Evolutionary conservation across 495 filamentous ascomycete species (phyloP), one percentile per base, ranked within the genome.

Genomic region (Xylaria telfairii): DNA sequence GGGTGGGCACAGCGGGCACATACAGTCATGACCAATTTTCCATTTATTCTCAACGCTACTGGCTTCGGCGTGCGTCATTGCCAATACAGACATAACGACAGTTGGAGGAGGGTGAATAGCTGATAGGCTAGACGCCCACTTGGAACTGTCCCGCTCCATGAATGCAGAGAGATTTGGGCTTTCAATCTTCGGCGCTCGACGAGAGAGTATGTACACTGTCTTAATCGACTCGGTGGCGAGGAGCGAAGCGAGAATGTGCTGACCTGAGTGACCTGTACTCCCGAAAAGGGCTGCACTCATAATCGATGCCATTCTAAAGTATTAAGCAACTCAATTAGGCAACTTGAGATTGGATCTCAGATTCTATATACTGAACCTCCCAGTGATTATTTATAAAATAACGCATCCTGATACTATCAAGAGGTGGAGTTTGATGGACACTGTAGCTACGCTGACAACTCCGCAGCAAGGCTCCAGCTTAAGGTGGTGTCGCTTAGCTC

Each of bases 101-200:
- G 30, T 17, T 17, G 26, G 51, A 30, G 51, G 51, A 30, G 51
- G 51, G 12, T 30, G 51, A 19, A 54, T 54, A 5, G 26, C 26
- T 13, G 28, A 54, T 19, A 32, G 17, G 13, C 51, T 30, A 4
- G 24, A 30, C 15, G 28, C 51, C 26, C 51, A 54, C 28, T 30
- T 54, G 12, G 51, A 54, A 17, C 10, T 17, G 28, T 54, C 51
- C 0, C 51, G 51, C 28, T 54, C 51, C 3, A 54, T 17, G 15
- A 54, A 34, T 19, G 17, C 34, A 68, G 30, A 24, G 21, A 26
- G 65, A n/a, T 24, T 37, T 42, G 49, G 51, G 49, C 28, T 57
- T 68, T 42, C 17, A 24, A 42, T 41, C 47, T 39, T 68, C n/a
- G 15, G 65, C 37, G 49, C 65, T 59, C 19, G 65, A 68, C 47